phyloP scores from a whole-genome alignment of 75 land plant species.

The Cryptomeria japonica region DNA sequence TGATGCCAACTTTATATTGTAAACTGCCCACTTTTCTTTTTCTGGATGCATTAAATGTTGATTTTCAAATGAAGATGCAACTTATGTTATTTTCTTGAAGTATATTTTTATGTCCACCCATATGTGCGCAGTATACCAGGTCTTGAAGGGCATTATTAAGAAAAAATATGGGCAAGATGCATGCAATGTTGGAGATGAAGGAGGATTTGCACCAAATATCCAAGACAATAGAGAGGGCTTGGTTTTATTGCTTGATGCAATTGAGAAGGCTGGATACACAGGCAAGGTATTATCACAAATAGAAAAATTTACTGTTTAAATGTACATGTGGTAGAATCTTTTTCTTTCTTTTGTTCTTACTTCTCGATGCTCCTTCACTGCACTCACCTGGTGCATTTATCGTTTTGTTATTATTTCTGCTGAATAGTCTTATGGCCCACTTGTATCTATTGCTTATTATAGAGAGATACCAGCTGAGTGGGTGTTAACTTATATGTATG shows the following conservation, averaged over 20 bases:
- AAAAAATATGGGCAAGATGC: slow-evolving; percentile 97
- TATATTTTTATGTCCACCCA: not conserved
- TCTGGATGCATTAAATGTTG: slow-evolving; percentile 7
- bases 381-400: not conserved
- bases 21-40: not conserved
- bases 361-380: not conserved
- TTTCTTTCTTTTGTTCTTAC: not conserved
- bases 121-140: slow-evolving; percentile 76
- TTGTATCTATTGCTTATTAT: not conserved
- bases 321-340: not conserved
- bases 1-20: not conserved
- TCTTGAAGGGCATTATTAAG: slow-evolving; percentile 85
- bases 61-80: not conserved
- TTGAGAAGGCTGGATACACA: slow-evolving; percentile 96
- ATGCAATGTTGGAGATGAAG: slow-evolving; percentile 99
- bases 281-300: slow-evolving; percentile 64
- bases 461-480: not conserved
- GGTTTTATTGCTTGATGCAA: slow-evolving; percentile 79
- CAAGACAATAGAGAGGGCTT: slow-evolving; percentile 96
- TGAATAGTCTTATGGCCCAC: not conserved
- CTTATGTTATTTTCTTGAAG: not conserved
- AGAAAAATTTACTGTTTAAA: not conserved
- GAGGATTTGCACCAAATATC: slow-evolving; percentile 98
- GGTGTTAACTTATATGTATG: not conserved
- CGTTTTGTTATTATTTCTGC: not conserved